phyloP scores from a whole-genome alignment of 768 basidiomycete genomes.

The Trametes villosa region DNA sequence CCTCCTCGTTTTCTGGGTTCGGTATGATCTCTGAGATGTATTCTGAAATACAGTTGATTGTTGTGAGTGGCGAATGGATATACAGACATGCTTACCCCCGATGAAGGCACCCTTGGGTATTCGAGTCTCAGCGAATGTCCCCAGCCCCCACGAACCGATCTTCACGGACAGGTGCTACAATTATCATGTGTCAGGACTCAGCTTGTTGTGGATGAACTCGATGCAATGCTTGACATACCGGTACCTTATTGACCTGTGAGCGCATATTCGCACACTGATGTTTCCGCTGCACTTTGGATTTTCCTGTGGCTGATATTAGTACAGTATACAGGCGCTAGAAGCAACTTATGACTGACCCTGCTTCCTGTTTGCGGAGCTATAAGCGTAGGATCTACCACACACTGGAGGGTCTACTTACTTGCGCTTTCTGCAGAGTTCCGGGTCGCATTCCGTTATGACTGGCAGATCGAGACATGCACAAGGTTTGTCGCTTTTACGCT shows the following conservation, averaged over 20 bases:
- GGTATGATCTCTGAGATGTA: slow-evolving; percentile 20
- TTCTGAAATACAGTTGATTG: slow-evolving; percentile 4
- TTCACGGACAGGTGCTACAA: slow-evolving; percentile 37
- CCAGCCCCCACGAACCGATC: slow-evolving; percentile 44
- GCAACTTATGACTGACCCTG: too few relatives aligned
- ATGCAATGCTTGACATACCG: too few relatives aligned
- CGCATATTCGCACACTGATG: too few relatives aligned
- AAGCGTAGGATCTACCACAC: too few relatives aligned
- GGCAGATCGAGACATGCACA: neutral
- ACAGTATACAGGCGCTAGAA: too few relatives aligned
- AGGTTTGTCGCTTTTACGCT: neutral
- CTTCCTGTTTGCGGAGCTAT: too few relatives aligned
- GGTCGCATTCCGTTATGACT: neutral
- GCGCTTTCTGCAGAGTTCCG: neutral
- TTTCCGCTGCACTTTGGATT: too few relatives aligned
- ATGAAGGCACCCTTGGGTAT: slow-evolving; percentile 34
- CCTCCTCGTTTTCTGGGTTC: neutral
- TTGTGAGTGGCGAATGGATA: neutral
- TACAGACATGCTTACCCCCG: slow-evolving; percentile 34
- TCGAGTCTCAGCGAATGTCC: slow-evolving; percentile 45
- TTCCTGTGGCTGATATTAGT: too few relatives aligned
- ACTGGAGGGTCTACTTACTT: neutral
- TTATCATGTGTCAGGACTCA: too few relatives aligned
- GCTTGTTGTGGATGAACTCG: neutral
- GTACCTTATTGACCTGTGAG: too few relatives aligned